A percentile compares a stretch with the other conserved stretches of the same genome.
Evolutionary conservation across 257 asterid species (phyloP).

Genomic region (Paraleonurus japonicus): DNA sequence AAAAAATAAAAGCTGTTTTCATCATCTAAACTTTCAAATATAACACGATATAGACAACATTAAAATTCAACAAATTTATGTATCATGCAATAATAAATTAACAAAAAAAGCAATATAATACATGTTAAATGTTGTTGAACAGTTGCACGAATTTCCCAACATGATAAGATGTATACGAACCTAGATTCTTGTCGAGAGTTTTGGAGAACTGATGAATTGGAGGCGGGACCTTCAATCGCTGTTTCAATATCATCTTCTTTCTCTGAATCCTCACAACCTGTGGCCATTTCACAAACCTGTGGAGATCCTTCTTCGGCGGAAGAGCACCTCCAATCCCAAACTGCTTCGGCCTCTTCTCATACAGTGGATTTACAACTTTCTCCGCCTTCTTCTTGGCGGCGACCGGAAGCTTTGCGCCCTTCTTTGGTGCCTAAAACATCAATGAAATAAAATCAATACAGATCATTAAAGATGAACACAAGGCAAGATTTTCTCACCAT

Average conservation of each 20-base stretch:
- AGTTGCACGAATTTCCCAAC: no score
- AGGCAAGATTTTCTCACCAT: no score
- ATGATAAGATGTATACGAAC: no score
- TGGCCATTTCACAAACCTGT: slow-evolving; percentile 47
- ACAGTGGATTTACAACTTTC: slow-evolving; percentile 40
- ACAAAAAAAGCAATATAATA: no score
- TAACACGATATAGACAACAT: no score
- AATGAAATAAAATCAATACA: neutral
- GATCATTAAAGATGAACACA: neutral
- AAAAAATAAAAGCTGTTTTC: no score
- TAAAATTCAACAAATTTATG: no score
- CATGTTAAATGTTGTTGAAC: no score
- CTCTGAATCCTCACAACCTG: slow-evolving; percentile 50
- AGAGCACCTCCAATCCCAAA: slow-evolving; percentile 54
- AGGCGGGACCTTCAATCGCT: slow-evolving; percentile 39
- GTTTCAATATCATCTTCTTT: slow-evolving; percentile 45
- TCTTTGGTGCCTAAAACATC: slow-evolving; percentile 40
- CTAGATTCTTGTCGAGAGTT: slow-evolving; percentile 43
- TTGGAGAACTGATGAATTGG: slow-evolving; percentile 50
- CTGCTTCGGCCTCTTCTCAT: slow-evolving; percentile 49
- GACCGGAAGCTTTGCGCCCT: slow-evolving; percentile 35
- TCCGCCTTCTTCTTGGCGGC: slow-evolving; percentile 37
- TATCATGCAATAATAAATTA: no score
- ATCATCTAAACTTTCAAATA: no score
- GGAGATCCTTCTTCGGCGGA: slow-evolving; percentile 53